Percentiles rank a stretch among this genome's conserved stretches.
Evolutionary conservation across 441 rosid species (phyloP).

Genomic region (Aquilaria agallochum): DNA sequence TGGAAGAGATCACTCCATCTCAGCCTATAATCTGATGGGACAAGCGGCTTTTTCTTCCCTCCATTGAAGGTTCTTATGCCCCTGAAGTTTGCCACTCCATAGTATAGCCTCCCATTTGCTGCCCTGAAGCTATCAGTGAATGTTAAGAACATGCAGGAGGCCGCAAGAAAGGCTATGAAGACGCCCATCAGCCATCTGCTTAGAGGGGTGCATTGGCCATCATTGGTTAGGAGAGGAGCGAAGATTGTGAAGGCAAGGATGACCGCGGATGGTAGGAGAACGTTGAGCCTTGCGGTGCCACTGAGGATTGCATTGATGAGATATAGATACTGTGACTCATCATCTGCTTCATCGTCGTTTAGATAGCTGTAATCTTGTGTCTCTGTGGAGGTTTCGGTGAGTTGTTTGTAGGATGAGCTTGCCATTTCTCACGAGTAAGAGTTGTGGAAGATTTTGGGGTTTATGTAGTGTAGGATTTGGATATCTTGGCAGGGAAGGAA

Average conservation of each 20-base stretch:
- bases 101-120: constrained; percentile 32
- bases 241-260: constrained; percentile 50
- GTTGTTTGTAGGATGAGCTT: constrained; percentile 12
- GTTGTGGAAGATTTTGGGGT: too few species aligned
- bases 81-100: constrained; percentile 35
- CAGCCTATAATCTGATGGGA: constrained; percentile 32
- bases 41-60: constrained; percentile 31
- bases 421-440: constrained; percentile 11
- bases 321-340: constrained; percentile 34
- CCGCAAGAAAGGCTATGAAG: constrained; percentile 22
- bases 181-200: constrained; percentile 39
- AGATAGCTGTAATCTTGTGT: constrained; percentile 13
- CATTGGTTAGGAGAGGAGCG: constrained; percentile 42
- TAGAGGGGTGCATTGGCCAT: constrained; percentile 33
- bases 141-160: constrained; percentile 38
- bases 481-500: too few species aligned
- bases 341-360: constrained; percentile 31
- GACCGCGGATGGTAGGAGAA: constrained; percentile 47
- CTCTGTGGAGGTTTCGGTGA: not conserved
- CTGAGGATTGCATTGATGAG: constrained; percentile 39
- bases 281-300: constrained; percentile 49
- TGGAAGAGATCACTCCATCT: constrained; percentile 39
- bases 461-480: too few species aligned
- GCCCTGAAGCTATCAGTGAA: constrained; percentile 46
- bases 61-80: constrained; percentile 47